Evolutionary conservation across 2,329 filamentous ascomycete species (phyloP).

Genomic region (Xylariomycetidae sp.): DNA sequence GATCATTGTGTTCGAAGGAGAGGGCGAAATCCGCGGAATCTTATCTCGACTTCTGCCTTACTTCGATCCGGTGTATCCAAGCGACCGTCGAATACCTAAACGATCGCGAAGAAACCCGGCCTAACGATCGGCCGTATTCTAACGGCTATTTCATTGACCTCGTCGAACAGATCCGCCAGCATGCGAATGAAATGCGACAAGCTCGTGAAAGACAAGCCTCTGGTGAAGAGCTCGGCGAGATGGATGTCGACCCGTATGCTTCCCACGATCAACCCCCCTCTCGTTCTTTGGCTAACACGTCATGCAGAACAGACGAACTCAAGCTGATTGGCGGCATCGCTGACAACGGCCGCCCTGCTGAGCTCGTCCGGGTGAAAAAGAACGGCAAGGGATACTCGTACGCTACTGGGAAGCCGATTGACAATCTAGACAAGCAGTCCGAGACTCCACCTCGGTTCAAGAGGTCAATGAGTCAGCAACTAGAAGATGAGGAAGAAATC

Average conservation of each 20-base stretch:
- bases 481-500: constrained; percentile 75
- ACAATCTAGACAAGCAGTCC: constrained; percentile 42
- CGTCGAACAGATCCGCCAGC: constrained; percentile 85
- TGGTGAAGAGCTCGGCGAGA: constrained; percentile 46
- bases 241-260: constrained; percentile 56
- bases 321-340: constrained; percentile 76
- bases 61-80: constrained; percentile 85
- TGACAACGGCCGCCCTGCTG: constrained; percentile 75
- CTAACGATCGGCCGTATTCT: constrained; percentile 85
- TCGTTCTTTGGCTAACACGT: constrained; percentile 19
- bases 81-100: constrained; percentile 80
- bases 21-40: constrained; percentile 63
- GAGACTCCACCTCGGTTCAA: constrained; percentile 53
- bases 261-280: constrained; percentile 9
- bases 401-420: constrained; percentile 62
- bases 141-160: constrained; percentile 97
- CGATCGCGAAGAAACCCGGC: constrained; percentile 81
- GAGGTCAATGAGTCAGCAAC: constrained; percentile 63
- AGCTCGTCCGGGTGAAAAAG: constrained; percentile 78
- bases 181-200: constrained; percentile 78
- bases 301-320: constrained; percentile 58
- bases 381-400: constrained; percentile 77
- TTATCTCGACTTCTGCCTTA: constrained; percentile 86
- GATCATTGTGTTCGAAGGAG: constrained; percentile 71
- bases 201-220: constrained; percentile 61